phyloP scores from a whole-genome alignment of 108 stramenopile species.

The Craspedostauros australis region DNA sequence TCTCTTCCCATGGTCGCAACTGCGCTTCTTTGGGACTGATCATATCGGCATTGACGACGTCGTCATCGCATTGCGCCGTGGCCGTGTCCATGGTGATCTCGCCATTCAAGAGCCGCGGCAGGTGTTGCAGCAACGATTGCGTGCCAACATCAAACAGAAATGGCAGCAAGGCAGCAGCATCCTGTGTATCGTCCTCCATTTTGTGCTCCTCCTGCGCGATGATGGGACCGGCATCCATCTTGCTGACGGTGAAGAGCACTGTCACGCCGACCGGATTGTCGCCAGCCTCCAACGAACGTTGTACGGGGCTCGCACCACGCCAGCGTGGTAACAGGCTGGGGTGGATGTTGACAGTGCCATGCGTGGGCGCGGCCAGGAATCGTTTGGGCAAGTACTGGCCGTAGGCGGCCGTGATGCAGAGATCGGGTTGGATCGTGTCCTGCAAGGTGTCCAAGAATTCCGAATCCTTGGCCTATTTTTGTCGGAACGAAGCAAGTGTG shows the following conservation, averaged over 20 bases:
- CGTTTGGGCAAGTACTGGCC: constrained; percentile 91
- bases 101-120: constrained; percentile 70
- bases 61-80: constrained; percentile 71
- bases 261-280: constrained; percentile 69
- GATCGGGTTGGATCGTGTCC: constrained; percentile 71
- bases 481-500: too few relatives aligned
- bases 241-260: constrained; percentile 89
- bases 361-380: constrained; percentile 81
- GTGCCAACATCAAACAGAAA: constrained; percentile 89
- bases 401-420: constrained; percentile 97
- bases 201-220: constrained; percentile 56
- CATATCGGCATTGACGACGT: constrained; percentile 79
- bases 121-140: constrained; percentile 55
- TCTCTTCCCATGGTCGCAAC: constrained; percentile 51
- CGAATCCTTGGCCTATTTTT: constrained; percentile 64
- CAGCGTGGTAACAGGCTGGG: constrained; percentile 91
- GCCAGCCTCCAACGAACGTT: constrained; percentile 50
- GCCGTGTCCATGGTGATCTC: constrained; percentile 77
- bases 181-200: constrained; percentile 70
- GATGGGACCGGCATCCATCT: constrained; percentile 98
- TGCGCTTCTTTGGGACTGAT: constrained; percentile 74
- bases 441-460: constrained; percentile 73
- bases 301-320: constrained; percentile 96
- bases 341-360: constrained; percentile 95
- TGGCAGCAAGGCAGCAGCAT: constrained; percentile 79